phyloP scores from a whole-genome alignment of 2,329 filamentous ascomycete genomes.

The Thielaviopsis euricoi region DNA sequence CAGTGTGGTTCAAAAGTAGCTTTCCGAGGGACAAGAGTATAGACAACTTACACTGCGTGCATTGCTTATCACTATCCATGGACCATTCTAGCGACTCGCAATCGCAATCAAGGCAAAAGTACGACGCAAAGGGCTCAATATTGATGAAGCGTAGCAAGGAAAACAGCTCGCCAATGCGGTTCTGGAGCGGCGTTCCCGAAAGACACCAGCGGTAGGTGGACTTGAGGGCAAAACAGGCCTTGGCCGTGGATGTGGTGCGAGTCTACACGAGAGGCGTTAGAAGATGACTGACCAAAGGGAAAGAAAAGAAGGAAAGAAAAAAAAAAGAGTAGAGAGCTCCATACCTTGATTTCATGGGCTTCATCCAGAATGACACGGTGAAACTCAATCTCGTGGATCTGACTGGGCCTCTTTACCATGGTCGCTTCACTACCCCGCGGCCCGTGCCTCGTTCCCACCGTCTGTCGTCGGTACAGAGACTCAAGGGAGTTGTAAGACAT shows the following conservation, averaged over 20 bases:
- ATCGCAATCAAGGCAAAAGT: conserved; percentile 76
- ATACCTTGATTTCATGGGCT: conserved; percentile 78
- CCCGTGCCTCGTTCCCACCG: conserved; percentile 59
- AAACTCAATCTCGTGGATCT: conserved; percentile 73
- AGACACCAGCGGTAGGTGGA: conserved; percentile 89
- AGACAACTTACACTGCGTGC: conserved; percentile 45
- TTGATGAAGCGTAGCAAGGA: conserved; percentile 85
- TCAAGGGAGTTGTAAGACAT: conserved; percentile 91
- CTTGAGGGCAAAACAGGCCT: conserved; percentile 82
- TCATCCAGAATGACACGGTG: conserved; percentile 91
- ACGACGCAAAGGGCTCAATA: conserved; percentile 75
- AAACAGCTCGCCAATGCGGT: conserved; percentile 94
- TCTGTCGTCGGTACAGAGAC: conserved; percentile 81
- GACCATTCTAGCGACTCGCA: conserved; percentile 76
- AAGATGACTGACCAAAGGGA: too few relatives aligned
- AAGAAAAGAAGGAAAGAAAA: too few relatives aligned
- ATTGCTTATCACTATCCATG: conserved; percentile 54
- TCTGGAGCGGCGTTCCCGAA: conserved; percentile 88
- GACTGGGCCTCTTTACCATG: conserved; percentile 42
- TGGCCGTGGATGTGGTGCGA: conserved; percentile 78
- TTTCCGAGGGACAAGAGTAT: conserved; percentile 20
- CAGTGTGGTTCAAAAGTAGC: not conserved
- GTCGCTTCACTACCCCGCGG: not conserved
- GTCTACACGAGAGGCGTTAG: conserved; percentile 29
- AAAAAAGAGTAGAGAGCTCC: not conserved